phyloP scores from a whole-genome alignment of 2,329 filamentous ascomycete species.

The Zarea fungicola region DNA sequence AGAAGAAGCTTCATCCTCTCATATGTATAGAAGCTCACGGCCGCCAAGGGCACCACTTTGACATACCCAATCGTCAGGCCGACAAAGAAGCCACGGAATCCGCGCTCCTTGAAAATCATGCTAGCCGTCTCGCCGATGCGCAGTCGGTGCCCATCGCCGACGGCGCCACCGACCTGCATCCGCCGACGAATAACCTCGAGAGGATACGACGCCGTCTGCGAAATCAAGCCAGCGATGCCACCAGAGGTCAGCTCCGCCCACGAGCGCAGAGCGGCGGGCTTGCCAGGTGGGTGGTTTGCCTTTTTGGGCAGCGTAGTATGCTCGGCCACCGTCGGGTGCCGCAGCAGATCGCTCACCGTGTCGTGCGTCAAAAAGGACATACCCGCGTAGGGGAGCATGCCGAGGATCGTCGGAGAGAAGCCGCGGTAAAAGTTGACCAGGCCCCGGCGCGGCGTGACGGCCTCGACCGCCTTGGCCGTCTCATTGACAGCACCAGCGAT shows the following conservation, averaged over 20 bases:
- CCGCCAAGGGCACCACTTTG: constrained; percentile 87
- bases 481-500: constrained; percentile 36
- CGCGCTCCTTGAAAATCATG: constrained; percentile 70
- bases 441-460: constrained; percentile 57
- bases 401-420: constrained; percentile 82
- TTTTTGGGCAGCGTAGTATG: constrained; percentile 71
- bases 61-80: constrained; percentile 92
- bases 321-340: constrained; percentile 57
- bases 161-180: constrained; percentile 94
- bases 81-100: constrained; percentile 80
- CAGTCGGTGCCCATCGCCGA: constrained; percentile 79
- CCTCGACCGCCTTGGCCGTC: constrained; percentile 35
- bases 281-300: constrained; percentile 46
- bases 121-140: constrained; percentile 72
- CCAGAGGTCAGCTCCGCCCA: constrained; percentile 85
- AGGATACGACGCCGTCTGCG: constrained; percentile 89
- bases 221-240: constrained; percentile 79
- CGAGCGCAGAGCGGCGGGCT: constrained; percentile 68
- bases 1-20: constrained; percentile 59
- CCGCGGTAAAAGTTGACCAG: constrained; percentile 91
- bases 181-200: constrained; percentile 85
- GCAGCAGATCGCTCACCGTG: constrained; percentile 77
- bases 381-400: constrained; percentile 96
- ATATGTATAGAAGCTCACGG: constrained; percentile 63
- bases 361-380: constrained; percentile 96